Percentiles rank a stretch among this genome's conserved stretches.
Evolutionary conservation across 305 asterid genomes (phyloP).

Genomic region (Stenogyne calaminthoides): DNA sequence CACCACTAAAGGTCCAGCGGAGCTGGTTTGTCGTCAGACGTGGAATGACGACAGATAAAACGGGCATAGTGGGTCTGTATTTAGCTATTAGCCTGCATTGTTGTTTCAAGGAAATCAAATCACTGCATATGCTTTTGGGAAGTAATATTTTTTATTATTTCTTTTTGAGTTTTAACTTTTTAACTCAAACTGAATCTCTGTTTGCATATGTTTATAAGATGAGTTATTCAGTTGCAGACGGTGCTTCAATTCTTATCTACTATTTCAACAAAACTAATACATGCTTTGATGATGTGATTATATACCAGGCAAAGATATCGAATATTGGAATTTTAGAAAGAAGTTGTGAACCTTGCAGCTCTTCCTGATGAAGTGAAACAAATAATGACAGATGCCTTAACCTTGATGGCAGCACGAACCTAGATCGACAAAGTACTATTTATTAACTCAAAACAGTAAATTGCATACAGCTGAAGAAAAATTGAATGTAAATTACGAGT

Average conservation of each 20-base stretch:
- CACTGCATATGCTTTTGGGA: constrained; percentile 5
- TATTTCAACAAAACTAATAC: not conserved
- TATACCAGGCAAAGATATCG: not conserved
- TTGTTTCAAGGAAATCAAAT: not conserved
- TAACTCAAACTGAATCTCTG: not conserved
- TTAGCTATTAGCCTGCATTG: constrained; percentile 77
- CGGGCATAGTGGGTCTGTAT: constrained; percentile 88
- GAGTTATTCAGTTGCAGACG: not conserved
- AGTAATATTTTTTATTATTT: not conserved
- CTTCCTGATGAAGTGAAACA: constrained; percentile 90
- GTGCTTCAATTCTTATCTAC: not conserved
- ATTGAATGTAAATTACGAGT: not conserved
- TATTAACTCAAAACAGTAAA: not conserved
- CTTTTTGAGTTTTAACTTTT: not conserved
- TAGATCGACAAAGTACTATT: constrained; percentile 33
- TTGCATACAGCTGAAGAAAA: not conserved
- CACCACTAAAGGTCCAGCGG: constrained; percentile 80
- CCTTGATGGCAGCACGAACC: constrained; percentile 94
- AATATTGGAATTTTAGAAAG: constrained; percentile 6
- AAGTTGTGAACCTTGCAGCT: constrained; percentile 61
- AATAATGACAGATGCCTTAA: constrained; percentile 77
- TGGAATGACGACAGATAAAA: constrained; percentile 79
- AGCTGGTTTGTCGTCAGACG: constrained; percentile 77
- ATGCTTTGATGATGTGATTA: not conserved
- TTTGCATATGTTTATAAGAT: not conserved